These are phyloP conservation scores for Globomyces pollinis-pini DNA, from an alignment of 192 early-diverging fungal genomes.

Conservation along the genomic window DNA sequence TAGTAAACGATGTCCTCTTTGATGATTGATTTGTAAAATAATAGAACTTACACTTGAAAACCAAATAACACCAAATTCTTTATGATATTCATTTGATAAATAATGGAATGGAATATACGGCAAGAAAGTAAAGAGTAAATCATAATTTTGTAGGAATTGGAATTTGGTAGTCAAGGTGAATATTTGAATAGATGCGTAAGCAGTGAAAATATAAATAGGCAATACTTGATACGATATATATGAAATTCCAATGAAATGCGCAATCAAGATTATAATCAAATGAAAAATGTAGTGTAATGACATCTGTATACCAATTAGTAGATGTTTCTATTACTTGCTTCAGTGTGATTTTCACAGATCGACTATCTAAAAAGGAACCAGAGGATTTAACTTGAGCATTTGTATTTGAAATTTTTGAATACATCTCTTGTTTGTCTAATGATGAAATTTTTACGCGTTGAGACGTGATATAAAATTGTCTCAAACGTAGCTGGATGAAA, in stretches of 20 bases:
- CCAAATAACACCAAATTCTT: slow-evolving; percentile 1
- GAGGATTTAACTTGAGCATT: no score
- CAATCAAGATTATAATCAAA: slow-evolving; percentile 23
- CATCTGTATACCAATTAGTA: no score
- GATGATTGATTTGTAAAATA: not conserved
- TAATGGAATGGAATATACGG: slow-evolving; percentile 31
- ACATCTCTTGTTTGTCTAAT: no score
- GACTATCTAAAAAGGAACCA: no score
- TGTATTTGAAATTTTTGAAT: no score
- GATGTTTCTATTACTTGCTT: no score
- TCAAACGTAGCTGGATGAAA: no score
- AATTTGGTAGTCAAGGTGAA: slow-evolving; percentile 5
- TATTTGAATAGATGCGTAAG: slow-evolving; percentile 8
- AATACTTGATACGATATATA: slow-evolving; percentile 19
- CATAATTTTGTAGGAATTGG: not conserved
- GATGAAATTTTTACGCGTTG: no score
- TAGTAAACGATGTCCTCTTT: not conserved
- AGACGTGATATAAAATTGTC: no score
- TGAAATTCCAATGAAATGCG: slow-evolving; percentile 16
- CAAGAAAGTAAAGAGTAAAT: slow-evolving; percentile 31
- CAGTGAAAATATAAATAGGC: slow-evolving; percentile 27
- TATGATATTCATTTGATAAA: slow-evolving; percentile 9
- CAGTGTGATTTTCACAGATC: no score
- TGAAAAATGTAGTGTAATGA: slow-evolving; percentile 30
- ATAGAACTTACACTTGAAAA: not conserved